Percentiles rank a stretch among this genome's conserved stretches.
Conservation (phyloP, 1,284 basidiomycete genomes). For the Cryptococcus jaspeensis region DNA sequence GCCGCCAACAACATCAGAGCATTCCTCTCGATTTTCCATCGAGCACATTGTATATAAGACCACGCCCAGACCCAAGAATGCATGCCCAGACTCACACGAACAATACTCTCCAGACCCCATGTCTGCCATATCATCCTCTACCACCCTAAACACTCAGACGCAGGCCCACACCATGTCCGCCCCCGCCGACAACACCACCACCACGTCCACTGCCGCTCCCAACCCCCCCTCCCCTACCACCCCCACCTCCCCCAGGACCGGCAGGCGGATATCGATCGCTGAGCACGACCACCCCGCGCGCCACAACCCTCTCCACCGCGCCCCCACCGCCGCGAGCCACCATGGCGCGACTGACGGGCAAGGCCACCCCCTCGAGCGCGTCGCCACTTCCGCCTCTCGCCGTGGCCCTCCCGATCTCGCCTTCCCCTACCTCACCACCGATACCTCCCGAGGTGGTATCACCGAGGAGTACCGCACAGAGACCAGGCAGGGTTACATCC, state of each 20-base stretch:
- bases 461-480: constrained; percentile 33
- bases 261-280: not conserved
- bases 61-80: too few relatives aligned
- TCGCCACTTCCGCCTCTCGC: constrained; percentile 2
- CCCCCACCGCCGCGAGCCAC: not conserved
- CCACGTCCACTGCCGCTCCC: not conserved
- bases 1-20: too few relatives aligned
- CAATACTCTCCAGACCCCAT: too few relatives aligned
- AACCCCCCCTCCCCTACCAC: constrained; percentile 1
- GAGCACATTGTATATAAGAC: too few relatives aligned
- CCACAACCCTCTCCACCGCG: not conserved
- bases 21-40: too few relatives aligned
- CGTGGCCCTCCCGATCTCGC: constrained; percentile 26
- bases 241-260: not conserved
- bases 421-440: constrained; percentile 35
- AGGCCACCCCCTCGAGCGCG: constrained; percentile 5
- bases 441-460: constrained; percentile 21
- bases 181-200: too few relatives aligned
- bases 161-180: too few relatives aligned
- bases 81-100: too few relatives aligned
- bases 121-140: too few relatives aligned
- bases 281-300: not conserved
- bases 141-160: too few relatives aligned
- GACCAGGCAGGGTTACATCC: constrained; percentile 28
- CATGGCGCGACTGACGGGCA: not conserved